Base-by-base conservation (phyloP, 768 basidiomycete species). In the Naganishia onofrii region DNA sequence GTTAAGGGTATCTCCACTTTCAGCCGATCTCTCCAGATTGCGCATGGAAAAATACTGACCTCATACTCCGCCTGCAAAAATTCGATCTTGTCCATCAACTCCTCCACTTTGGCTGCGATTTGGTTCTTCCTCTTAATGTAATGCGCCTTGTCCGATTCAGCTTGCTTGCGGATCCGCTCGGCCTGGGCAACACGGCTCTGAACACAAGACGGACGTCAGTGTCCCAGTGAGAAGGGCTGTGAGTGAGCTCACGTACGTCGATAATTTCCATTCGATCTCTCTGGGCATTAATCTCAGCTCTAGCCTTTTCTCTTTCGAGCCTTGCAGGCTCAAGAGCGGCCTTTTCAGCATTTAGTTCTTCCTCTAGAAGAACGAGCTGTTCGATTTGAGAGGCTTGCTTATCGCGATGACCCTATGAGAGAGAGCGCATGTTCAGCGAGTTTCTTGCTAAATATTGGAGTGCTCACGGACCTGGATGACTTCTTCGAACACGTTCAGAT, bases 401-500 rank as follows among this genome's bases (percentile, higher is more conserved):
- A 6, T 44, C 36, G 21, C 29, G 21, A 29, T 63, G 38, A 10
- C 2, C 15, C 60, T 63, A 29, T 13, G 17, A 36, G n/a, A 15
- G n/a, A 15, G 23, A 23, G 34, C 5, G 7, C 2, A 58, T 10
- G 23, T 3, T 58, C 19, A 38, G 31, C 34, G 32, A 19, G 9
- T 19, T 38, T 19, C 57, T 23, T 38, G 15, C 3, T 4, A 5
- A 9, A 23, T 4, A 38, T 38, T 15, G 21, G 2, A 3, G 19
- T 26, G 21, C 34, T 36, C 29, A 76, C 84, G 36, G 73, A 88
- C 89, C 73, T 83, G 77, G 76, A 87, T 86, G 6, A 84, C 85
- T 15, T 80, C 83, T 70, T 88, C 83, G 19, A 90, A 81, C 17
- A 84, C 85, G 23, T 84, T 82, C 23, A 90, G 82, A 74, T 85